These are phyloP conservation scores for Crepidotus variabilis DNA, from an alignment of 768 basidiomycete species.

Conservation along the genomic window DNA sequence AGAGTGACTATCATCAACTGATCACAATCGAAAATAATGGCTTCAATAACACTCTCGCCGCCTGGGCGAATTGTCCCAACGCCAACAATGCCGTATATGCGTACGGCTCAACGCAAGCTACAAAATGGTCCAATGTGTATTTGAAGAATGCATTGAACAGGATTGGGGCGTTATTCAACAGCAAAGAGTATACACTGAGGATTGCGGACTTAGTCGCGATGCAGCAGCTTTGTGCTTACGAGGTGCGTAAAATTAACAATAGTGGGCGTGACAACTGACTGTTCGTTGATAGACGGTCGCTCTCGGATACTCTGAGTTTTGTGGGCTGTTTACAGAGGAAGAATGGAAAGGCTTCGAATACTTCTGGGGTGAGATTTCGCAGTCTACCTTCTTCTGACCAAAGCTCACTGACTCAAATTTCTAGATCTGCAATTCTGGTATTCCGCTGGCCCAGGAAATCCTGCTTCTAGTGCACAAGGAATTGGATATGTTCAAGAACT, in stretches of 20 bases:
- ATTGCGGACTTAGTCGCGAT: constrained; percentile 52
- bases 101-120: constrained; percentile 38
- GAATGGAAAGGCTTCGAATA: constrained; percentile 84
- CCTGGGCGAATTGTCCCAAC: constrained; percentile 65
- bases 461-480: constrained; percentile 57
- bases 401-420: neutral
- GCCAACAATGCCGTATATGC: constrained; percentile 38
- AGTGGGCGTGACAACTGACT: neutral
- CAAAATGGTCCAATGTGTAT: constrained; percentile 60
- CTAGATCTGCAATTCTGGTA: constrained; percentile 61
- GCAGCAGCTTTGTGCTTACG: constrained; percentile 73
- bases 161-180: constrained; percentile 37
- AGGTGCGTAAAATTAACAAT: constrained; percentile 35
- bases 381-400: neutral
- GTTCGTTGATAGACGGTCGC: constrained; percentile 58
- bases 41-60: constrained; percentile 70
- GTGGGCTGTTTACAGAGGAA: constrained; percentile 71
- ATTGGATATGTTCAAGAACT: constrained; percentile 71
- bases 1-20: constrained; percentile 56
- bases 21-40: constrained; percentile 53
- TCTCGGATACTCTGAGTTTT: constrained; percentile 75
- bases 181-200: constrained; percentile 46
- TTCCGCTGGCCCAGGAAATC: constrained; percentile 64
- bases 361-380: constrained; percentile 25
- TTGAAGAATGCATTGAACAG: constrained; percentile 53